Conservation (phyloP, 768 basidiomycete genomes). For the Leccinum variicolor region DNA sequence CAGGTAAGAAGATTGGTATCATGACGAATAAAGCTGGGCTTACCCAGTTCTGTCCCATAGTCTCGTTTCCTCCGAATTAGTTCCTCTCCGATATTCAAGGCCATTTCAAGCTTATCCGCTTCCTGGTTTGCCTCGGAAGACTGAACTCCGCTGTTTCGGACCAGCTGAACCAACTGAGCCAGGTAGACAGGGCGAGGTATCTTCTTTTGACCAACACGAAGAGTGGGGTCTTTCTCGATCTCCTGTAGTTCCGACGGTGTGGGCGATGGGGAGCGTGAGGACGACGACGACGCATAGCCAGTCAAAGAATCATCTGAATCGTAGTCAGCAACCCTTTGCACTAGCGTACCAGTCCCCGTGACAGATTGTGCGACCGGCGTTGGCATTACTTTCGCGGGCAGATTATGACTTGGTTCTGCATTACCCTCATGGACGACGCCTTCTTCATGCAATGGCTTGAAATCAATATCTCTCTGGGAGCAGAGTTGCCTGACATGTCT, state of each 20-base stretch:
- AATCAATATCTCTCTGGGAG: constrained; percentile 50
- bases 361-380: not conserved
- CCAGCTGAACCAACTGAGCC: constrained; percentile 72
- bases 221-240: constrained; percentile 81
- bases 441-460: constrained; percentile 27
- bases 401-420: constrained; percentile 8
- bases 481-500: constrained; percentile 56
- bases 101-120: constrained; percentile 78
- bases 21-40: not conserved
- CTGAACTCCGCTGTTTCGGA: constrained; percentile 57
- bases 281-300: constrained; percentile 68
- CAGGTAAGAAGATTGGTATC: constrained; percentile 1
- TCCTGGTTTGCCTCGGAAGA: constrained; percentile 58
- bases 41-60: constrained; percentile 89
- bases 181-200: constrained; percentile 86
- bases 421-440: constrained; percentile 2
- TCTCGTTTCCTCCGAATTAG: constrained; percentile 79
- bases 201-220: constrained; percentile 67
- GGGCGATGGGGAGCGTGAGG: constrained; percentile 76
- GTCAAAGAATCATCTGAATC: constrained; percentile 83
- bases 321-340: constrained; percentile 33
- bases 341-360: constrained; percentile 1
- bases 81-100: constrained; percentile 72
- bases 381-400: constrained; percentile 11
- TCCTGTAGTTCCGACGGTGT: constrained; percentile 78